Evolutionary conservation across 768 basidiomycete species (phyloP).

Genomic region (Strobilomyces confusus): DNA sequence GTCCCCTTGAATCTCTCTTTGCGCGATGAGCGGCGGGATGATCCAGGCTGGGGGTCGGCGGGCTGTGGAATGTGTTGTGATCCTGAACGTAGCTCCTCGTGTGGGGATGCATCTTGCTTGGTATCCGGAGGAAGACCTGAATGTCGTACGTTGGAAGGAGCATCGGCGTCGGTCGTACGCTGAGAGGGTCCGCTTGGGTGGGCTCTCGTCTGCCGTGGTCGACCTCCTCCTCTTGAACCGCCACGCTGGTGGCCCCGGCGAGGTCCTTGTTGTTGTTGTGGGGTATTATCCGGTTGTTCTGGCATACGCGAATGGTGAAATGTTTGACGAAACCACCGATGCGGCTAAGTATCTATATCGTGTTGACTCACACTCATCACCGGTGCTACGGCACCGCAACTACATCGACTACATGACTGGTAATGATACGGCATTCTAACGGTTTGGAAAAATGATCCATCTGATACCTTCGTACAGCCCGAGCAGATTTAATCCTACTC

Average conservation of each 20-base stretch:
- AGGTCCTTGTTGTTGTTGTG: background rate
- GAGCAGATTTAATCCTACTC: slow-evolving; percentile 12
- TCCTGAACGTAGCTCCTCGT: background rate
- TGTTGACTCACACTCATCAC: slow-evolving; percentile 1
- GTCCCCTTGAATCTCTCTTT: slow-evolving; percentile 35
- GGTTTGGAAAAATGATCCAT: slow-evolving; percentile 50
- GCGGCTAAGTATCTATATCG: background rate
- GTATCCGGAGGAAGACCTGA: background rate
- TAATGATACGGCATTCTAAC: slow-evolving; percentile 10
- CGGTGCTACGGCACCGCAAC: background rate
- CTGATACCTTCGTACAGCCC: slow-evolving; percentile 42
- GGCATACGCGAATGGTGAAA: background rate
- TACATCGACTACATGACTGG: background rate
- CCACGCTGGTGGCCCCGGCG: background rate
- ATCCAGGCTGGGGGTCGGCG: background rate
- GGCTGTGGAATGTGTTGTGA: slow-evolving; percentile 1
- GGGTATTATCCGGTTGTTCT: slow-evolving; percentile 2
- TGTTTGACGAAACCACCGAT: background rate
- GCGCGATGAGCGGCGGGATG: slow-evolving; percentile 22
- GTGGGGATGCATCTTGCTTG: background rate
- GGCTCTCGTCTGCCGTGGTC: background rate
- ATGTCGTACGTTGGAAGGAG: background rate
- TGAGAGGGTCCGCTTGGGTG: background rate
- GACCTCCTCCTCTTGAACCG: slow-evolving; percentile 4
- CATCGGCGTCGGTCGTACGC: background rate